A percentile compares a stretch with the other conserved stretches of the same genome.
Conservation (phyloP, 371 early-diverging fungal genomes). For the Mortierella sp. region DNA sequence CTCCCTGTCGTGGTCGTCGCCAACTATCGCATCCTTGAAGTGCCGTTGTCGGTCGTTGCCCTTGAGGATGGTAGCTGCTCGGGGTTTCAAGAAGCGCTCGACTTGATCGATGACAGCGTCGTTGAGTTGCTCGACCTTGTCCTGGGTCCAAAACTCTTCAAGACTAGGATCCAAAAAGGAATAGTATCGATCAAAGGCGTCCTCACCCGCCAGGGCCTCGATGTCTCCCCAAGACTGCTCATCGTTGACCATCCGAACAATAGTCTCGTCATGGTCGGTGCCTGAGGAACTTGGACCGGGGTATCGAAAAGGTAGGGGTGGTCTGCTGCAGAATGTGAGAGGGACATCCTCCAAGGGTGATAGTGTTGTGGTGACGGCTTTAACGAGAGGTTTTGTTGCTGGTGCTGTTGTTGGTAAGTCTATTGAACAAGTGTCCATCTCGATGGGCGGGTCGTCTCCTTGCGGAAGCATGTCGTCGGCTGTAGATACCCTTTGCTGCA, state of each 20-base stretch:
- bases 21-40: neutral
- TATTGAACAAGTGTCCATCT: neutral
- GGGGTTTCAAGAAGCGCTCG: neutral
- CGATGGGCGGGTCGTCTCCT: neutral
- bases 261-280: conserved; percentile 30
- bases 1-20: neutral
- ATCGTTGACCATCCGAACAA: conserved; percentile 27
- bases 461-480: neutral
- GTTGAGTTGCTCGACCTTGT: neutral
- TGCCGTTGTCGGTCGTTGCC: neutral
- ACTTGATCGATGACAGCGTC: neutral
- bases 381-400: neutral
- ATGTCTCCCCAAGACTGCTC: conserved; percentile 34
- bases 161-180: conserved; percentile 23
- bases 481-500: neutral
- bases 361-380: neutral
- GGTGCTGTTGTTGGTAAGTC: neutral
- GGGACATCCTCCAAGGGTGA: neutral
- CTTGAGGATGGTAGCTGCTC: neutral
- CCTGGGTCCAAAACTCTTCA: conserved; percentile 7
- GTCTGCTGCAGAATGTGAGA: conserved; percentile 6
- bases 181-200: conserved; percentile 39
- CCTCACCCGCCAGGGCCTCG: conserved; percentile 7
- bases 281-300: conserved; percentile 14
- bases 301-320: conserved; percentile 18